These are phyloP conservation scores for Pneumocystis murina DNA, from an alignment of 1,139 yeast species.

Conservation along the genomic window DNA sequence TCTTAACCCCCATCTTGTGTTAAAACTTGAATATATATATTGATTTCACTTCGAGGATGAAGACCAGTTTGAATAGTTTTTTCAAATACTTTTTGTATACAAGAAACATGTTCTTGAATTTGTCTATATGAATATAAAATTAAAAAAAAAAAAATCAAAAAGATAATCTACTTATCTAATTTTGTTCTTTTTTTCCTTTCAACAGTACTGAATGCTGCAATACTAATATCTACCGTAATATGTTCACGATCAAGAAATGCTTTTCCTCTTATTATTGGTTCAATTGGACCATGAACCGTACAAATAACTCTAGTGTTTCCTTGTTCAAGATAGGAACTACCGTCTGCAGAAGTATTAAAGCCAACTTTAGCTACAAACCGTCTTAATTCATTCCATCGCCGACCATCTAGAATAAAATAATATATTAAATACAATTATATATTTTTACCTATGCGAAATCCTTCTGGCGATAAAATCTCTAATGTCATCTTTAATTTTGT, in stretches of 20 bases:
- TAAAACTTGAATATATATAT: conserved; percentile 57
- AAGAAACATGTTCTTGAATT: conserved; percentile 58
- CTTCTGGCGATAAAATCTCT: conserved; percentile 88
- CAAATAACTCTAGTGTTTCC: conserved; percentile 86
- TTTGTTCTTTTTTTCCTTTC: conserved; percentile 51
- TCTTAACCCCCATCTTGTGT: conserved; percentile 57
- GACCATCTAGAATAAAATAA: conserved; percentile 41
- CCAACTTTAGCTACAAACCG: conserved; percentile 65
- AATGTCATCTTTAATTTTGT: neutral
- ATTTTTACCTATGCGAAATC: conserved; percentile 42
- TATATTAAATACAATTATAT: neutral
- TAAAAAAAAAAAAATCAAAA: neutral
- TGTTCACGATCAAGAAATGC: conserved; percentile 34
- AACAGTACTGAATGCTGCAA: conserved; percentile 68
- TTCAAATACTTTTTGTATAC: conserved; percentile 64
- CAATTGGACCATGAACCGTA: conserved; percentile 79
- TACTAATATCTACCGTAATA: conserved; percentile 47
- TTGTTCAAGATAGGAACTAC: conserved; percentile 81
- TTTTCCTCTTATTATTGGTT: conserved; percentile 35
- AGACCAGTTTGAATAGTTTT: conserved; percentile 61
- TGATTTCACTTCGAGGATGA: conserved; percentile 71
- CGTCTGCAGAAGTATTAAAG: conserved; percentile 86
- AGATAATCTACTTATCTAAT: conserved; percentile 19
- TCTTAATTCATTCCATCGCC: conserved; percentile 87
- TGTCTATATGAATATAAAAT: conserved; percentile 44